Conservation (phyloP, 768 basidiomycete genomes). For the Auricularia cornea region DNA sequence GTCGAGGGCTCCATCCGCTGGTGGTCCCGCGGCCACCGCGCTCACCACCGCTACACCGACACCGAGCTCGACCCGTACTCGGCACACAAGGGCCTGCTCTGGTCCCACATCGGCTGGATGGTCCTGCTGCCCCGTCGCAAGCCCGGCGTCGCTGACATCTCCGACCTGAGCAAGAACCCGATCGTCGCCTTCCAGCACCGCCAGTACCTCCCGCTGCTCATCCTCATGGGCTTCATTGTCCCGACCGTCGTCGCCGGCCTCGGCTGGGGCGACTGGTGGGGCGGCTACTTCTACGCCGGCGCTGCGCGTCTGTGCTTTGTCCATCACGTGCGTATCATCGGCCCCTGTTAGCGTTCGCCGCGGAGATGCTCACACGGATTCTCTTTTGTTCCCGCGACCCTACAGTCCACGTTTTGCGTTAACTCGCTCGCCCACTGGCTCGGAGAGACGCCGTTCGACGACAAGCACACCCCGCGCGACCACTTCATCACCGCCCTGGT, state of each 20-base stretch:
- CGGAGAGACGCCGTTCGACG: constrained; percentile 74
- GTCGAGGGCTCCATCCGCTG: constrained; percentile 83
- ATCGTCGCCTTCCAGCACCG: constrained; percentile 54
- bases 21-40: constrained; percentile 80
- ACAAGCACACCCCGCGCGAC: constrained; percentile 68
- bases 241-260: constrained; percentile 63
- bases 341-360: background rate
- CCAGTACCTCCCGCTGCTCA: constrained; percentile 54
- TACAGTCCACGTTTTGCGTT: constrained; percentile 82
- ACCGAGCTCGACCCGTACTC: constrained; percentile 83
- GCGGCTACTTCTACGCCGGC: constrained; percentile 66
- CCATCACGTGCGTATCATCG: constrained; percentile 59
- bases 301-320: constrained; percentile 68
- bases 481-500: constrained; percentile 73
- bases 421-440: constrained; percentile 85
- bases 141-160: constrained; percentile 63
- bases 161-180: constrained; percentile 60
- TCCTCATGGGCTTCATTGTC: constrained; percentile 62
- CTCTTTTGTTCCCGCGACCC: background rate
- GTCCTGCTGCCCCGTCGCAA: constrained; percentile 63
- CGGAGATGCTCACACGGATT: background rate
- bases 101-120: constrained; percentile 84
- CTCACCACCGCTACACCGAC: constrained; percentile 79
- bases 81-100: constrained; percentile 65
- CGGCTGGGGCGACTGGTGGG: constrained; percentile 66